Evolutionary conservation across 371 early-diverging fungal species (phyloP).

Genomic region (Syncephalis fuscata): DNA sequence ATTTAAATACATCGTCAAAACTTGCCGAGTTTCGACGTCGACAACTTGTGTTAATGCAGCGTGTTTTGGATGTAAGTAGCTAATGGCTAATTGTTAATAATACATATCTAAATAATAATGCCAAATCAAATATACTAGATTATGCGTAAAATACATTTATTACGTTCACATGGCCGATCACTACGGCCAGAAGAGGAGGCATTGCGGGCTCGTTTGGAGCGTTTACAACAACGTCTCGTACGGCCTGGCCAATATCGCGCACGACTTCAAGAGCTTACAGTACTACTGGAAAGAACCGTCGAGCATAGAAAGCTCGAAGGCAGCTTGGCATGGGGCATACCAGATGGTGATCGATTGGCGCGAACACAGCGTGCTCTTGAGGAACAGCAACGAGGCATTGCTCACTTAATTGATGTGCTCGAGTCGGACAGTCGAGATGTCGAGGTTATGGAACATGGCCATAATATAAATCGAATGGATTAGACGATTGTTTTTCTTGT

Average conservation of each 20-base stretch:
- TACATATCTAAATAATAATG: too few species aligned
- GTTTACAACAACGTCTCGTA: slow-evolving; percentile 46
- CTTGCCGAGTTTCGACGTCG: slow-evolving; percentile 50
- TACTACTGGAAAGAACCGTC: too few species aligned
- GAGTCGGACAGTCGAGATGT: background rate
- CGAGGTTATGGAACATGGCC: background rate
- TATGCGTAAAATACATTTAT: slow-evolving; percentile 61
- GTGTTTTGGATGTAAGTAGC: slow-evolving; percentile 38
- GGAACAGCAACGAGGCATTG: background rate
- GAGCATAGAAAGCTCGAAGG: background rate
- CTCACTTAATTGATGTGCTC: background rate
- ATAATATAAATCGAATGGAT: too few species aligned
- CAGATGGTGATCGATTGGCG: background rate
- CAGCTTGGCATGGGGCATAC: background rate
- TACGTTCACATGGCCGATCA: slow-evolving; percentile 63
- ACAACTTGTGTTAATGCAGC: slow-evolving; percentile 60
- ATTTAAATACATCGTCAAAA: slow-evolving; percentile 35
- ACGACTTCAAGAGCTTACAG: slow-evolving; percentile 45
- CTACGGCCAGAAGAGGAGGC: slow-evolving; percentile 70
- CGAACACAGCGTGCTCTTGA: background rate
- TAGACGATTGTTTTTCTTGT: too few species aligned
- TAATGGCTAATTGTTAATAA: too few species aligned
- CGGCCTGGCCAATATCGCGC: slow-evolving; percentile 67
- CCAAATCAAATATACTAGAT: slow-evolving; percentile 20
- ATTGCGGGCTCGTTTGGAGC: slow-evolving; percentile 50